Evolutionary conservation across 2,329 filamentous ascomycete genomes (phyloP).

Genomic region (Albifimbria verrucaria): DNA sequence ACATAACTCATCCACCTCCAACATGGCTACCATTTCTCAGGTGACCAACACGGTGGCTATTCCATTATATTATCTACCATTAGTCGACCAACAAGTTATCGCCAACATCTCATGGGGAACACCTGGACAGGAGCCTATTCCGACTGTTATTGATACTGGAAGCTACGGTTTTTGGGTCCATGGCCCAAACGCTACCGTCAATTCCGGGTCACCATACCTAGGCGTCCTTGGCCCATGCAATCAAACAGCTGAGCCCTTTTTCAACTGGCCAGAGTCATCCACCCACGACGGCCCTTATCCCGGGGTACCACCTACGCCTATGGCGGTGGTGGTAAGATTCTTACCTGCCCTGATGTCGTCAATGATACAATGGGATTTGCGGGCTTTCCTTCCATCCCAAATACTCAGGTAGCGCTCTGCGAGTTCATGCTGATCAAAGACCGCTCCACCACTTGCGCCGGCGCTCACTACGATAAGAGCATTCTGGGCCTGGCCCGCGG

Average conservation of each 20-base stretch:
- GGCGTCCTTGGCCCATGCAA: slow-evolving; percentile 5
- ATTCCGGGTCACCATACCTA: slow-evolving; percentile 2
- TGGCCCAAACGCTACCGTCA: slow-evolving; percentile 6
- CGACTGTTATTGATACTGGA: slow-evolving; percentile 6
- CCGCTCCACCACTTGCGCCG: slow-evolving; percentile 1
- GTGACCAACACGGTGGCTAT: background rate
- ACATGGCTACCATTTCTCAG: background rate
- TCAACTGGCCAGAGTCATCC: slow-evolving; percentile 6
- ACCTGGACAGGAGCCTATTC: slow-evolving; percentile 3
- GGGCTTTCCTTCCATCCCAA: background rate
- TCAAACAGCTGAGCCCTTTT: slow-evolving; percentile 5
- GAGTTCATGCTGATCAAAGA: slow-evolving; percentile 1
- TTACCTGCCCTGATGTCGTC: background rate
- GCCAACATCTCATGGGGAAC: slow-evolving; percentile 7
- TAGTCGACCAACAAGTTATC: background rate
- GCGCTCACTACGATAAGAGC: slow-evolving; percentile 6
- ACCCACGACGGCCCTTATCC: slow-evolving; percentile 3
- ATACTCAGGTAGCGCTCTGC: slow-evolving; percentile 3
- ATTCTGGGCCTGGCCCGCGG: slow-evolving; percentile 3
- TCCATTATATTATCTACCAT: background rate
- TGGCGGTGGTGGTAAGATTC: slow-evolving; percentile 5
- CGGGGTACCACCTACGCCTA: slow-evolving; percentile 3
- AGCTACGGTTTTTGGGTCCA: slow-evolving; percentile 6
- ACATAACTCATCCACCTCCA: background rate
- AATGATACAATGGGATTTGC: background rate